A percentile compares a stretch with the other conserved stretches of the same genome.
These are phyloP conservation scores for Gnomoniopsis sp. DNA, from an alignment of 2,329 filamentous ascomycete species.

Conservation along the genomic window DNA sequence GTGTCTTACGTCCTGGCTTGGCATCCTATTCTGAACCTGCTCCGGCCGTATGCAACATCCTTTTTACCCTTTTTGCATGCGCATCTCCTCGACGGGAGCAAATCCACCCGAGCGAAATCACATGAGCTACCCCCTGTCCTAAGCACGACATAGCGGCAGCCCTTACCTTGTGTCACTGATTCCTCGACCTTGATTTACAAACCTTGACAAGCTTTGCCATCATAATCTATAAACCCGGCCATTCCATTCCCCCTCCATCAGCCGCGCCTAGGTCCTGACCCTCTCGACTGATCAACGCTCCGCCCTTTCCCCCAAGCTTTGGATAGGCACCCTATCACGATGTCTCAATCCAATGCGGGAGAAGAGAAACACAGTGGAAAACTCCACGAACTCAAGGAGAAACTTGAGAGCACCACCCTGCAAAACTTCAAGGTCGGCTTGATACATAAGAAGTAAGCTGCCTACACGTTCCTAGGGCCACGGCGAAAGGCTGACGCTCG, in stretches of 20 bases:
- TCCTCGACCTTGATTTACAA: background rate
- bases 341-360: slow-evolving; percentile 7
- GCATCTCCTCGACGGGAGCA: no score
- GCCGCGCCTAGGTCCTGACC: background rate
- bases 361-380: background rate
- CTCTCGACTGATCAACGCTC: background rate
- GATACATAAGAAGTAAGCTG: slow-evolving; percentile 54
- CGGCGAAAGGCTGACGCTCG: background rate
- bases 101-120: no score
- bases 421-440: slow-evolving; percentile 56
- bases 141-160: no score
- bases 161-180: background rate
- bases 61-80: no score
- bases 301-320: background rate
- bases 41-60: no score
- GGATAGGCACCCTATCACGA: background rate
- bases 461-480: background rate
- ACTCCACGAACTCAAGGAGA: slow-evolving; percentile 22
- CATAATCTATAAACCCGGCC: no score
- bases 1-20: no score
- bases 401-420: slow-evolving; percentile 50
- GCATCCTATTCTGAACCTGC: no score
- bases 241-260: no score
- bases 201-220: background rate
- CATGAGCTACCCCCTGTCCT: no score